phyloP scores from a whole-genome alignment of 1,284 basidiomycete genomes.

The Tilletia caries region DNA sequence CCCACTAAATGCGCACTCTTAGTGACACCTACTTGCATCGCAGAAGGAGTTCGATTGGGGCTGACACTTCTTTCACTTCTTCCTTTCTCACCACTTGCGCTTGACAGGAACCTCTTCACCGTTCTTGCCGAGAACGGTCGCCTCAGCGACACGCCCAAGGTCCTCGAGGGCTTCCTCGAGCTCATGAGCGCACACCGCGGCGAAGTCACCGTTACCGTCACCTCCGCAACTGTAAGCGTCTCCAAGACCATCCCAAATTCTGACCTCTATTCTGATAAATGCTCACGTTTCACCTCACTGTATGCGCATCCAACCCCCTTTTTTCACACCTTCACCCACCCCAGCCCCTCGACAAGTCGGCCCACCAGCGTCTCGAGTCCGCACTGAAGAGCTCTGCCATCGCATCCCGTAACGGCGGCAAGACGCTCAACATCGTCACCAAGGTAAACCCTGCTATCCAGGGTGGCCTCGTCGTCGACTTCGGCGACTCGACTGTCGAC shows the following conservation, averaged over 20 bases:
- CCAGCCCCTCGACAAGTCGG: slow-evolving; percentile 47
- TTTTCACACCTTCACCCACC: not conserved
- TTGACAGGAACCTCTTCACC: slow-evolving; percentile 69
- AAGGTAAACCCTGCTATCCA: slow-evolving; percentile 51
- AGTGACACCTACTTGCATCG: too few species aligned
- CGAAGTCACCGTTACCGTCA: slow-evolving; percentile 88
- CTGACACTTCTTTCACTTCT: too few species aligned
- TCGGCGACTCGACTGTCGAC: slow-evolving; percentile 97
- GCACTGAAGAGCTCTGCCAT: slow-evolving; percentile 48
- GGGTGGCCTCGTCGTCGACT: slow-evolving; percentile 82
- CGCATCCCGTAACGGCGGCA: slow-evolving; percentile 42
- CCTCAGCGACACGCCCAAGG: slow-evolving; percentile 74
- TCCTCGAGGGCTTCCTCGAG: slow-evolving; percentile 87
- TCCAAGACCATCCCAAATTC: not conserved
- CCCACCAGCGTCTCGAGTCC: slow-evolving; percentile 45
- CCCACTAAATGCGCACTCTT: too few species aligned
- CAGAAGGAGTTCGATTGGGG: too few species aligned
- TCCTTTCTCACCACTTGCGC: too few species aligned
- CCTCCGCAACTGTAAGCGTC: slow-evolving; percentile 62
- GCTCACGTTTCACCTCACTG: not conserved
- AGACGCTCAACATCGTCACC: slow-evolving; percentile 49
- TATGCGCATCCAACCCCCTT: too few species aligned
- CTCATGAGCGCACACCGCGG: slow-evolving; percentile 86
- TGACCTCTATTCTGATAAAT: not conserved
- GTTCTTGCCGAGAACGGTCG: slow-evolving; percentile 93